These are phyloP conservation scores for Cucumis sativus DNA, from an alignment of 306 rosid species.

Conservation along the genomic window Cucumber_9930_V3 NC_026657.2:6656501-6657000, in stretches of 20 bases:
- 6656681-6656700: constrained; percentile 75
- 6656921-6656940: constrained; percentile 20
- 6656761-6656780: constrained; percentile 80
- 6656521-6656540: background rate
- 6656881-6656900: constrained; percentile 14
- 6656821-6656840: constrained; percentile 25
- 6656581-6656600: background rate
- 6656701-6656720: constrained; percentile 97
- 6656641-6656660: background rate
- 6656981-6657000: background rate
- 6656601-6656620: background rate
- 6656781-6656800: constrained; percentile 88
- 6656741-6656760: constrained; percentile 63
- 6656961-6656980: constrained; percentile 10
- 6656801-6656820: constrained; percentile 79
- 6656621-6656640: background rate
- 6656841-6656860: background rate
- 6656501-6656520: background rate
- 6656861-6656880: background rate
- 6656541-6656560: background rate
- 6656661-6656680: background rate
- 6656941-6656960: constrained; percentile 22
- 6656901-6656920: constrained; percentile 19
- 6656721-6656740: constrained; percentile 74
- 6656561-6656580: background rate